Evolutionary conservation across 179 eudicot species (phyloP), one percentile per base, ranked within the genome.

Genomic region (Beta corolliflora): DNA sequence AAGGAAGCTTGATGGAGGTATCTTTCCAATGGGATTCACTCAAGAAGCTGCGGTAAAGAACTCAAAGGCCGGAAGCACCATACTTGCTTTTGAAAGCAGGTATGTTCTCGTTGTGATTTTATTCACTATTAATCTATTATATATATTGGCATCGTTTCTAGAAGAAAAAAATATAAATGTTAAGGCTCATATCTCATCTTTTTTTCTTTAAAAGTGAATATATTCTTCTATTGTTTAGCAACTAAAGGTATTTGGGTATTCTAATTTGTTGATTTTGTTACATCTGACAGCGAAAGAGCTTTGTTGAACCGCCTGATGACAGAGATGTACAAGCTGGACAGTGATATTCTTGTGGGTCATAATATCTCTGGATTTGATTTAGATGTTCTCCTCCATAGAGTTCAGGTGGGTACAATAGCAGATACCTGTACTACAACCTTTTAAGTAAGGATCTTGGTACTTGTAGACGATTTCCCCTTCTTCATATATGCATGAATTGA

Each of bases 301-400:
- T 87, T 96, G 78, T 71, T 96, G 81, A 90, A 84, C 82, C 93
- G 96, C 81, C 85, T 96, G 86, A 88, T 96, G 97, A 83, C 80
- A 55, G 99, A 96, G 89, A 79, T 96, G 80, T 91, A 92, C 93
- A 94, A 91, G 86, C 81, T 91, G 86, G 99, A 96, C 80, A 91
- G 92, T 73, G 99, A 96, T 87, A 89, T 96, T 85, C 91, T 96
- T 82, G 93, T 94, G 82, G 99, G 99, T 71, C 99, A 96, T 84
- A 96, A 96, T 81, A 94, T 96, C 71, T 96, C 99, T 83, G 99
- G 99, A 73, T 96, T 92, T 89, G 99, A 96, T 88, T 88, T 96
- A 66, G 97, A 94, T 87, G 91, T 93, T 82, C 92, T 96, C 58
- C 96, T 96, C 71, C 95, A 94, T 68, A 91, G 98, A 89, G 92